Evolutionary conservation across 2,329 filamentous ascomycete genomes (phyloP).

Genomic region (Cercospora sp.): DNA sequence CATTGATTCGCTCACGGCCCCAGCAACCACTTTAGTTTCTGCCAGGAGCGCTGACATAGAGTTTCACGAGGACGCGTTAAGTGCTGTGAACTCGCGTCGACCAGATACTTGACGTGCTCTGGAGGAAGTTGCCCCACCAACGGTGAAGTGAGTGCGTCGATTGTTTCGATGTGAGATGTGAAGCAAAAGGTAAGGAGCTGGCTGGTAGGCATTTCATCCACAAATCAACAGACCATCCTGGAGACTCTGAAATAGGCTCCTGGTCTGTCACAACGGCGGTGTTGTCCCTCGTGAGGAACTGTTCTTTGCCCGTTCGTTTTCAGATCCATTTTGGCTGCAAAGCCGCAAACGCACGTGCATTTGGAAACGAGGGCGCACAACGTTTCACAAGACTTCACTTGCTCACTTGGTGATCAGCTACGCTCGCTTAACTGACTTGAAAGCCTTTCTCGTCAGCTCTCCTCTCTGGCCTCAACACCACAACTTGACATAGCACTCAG

Average conservation of each 20-base stretch:
- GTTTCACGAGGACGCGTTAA: not conserved
- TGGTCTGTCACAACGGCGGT: not conserved
- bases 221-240: not conserved
- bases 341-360: not conserved
- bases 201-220: not conserved
- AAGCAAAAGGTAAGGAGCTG: not conserved
- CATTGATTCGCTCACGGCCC: not conserved
- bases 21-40: not conserved
- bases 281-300: not conserved
- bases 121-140: slow-evolving; percentile 1
- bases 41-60: not conserved
- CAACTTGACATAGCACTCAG: not conserved
- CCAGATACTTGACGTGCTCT: not conserved
- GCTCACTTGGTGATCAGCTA: not conserved
- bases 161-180: not conserved
- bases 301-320: not conserved
- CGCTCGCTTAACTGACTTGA: not conserved
- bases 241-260: not conserved
- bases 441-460: not conserved
- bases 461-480: not conserved
- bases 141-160: not conserved
- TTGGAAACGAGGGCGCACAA: not conserved
- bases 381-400: not conserved
- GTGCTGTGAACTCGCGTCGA: not conserved
- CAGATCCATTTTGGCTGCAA: not conserved